These are phyloP conservation scores for Aurantiochytrium sp. DNA, from an alignment of 108 stramenopile species.

Conservation along the genomic window DNA sequence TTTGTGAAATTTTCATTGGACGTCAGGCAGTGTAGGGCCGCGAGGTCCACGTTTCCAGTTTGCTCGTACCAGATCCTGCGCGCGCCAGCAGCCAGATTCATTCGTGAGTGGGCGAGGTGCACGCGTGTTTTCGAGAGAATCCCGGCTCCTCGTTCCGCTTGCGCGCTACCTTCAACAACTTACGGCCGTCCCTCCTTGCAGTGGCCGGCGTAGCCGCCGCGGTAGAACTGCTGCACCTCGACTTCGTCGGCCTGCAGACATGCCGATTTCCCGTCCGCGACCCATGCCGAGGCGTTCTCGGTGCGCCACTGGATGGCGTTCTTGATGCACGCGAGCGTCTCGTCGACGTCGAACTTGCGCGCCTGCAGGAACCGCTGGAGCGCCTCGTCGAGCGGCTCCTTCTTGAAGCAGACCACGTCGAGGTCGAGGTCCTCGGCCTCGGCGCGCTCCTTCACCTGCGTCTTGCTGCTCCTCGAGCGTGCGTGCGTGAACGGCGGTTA, in stretches of 20 bases:
- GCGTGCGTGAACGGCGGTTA: too few species aligned
- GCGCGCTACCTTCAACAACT: too few species aligned
- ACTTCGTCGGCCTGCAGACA: neutral
- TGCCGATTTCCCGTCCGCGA: neutral
- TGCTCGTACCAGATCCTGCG: slow-evolving; percentile 31
- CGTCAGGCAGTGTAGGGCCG: neutral
- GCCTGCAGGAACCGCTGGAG: slow-evolving; percentile 33
- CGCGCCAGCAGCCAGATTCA: too few species aligned
- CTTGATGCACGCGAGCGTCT: neutral
- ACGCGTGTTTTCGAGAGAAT: too few species aligned
- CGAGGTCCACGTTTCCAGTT: slow-evolving; percentile 16
- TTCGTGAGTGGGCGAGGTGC: too few species aligned
- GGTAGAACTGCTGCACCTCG: slow-evolving; percentile 26
- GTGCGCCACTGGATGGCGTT: neutral
- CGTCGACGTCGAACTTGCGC: slow-evolving; percentile 30
- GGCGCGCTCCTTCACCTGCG: neutral
- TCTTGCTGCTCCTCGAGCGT: neutral
- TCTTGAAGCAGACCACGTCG: neutral
- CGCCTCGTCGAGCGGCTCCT: slow-evolving; percentile 1
- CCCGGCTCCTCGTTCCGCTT: too few species aligned
- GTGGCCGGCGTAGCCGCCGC: neutral
- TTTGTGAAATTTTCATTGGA: neutral
- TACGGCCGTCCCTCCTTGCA: neutral
- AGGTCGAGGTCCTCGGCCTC: neutral
- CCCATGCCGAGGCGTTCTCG: neutral